Percentiles rank a stretch among this genome's conserved stretches.
Evolutionary conservation across 2,329 filamentous ascomycete species (phyloP).

Genomic region (Fusarium fracticaudum): DNA sequence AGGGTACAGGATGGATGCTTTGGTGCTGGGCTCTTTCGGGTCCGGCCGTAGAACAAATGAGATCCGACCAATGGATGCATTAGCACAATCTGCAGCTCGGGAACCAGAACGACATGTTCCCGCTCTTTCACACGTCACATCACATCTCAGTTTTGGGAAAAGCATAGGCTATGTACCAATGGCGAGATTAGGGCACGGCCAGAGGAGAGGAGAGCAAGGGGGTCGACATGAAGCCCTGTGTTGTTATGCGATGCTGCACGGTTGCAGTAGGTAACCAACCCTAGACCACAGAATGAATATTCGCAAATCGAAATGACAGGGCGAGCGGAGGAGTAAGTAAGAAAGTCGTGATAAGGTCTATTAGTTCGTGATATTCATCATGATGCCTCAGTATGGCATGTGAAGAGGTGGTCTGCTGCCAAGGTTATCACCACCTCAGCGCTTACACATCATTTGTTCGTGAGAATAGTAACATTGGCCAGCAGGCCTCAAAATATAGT

Average conservation of each 20-base stretch:
- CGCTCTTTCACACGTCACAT: slow-evolving; percentile 34
- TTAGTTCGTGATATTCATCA: slow-evolving; percentile 12
- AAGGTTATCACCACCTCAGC: slow-evolving; percentile 18
- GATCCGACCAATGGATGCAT: slow-evolving; percentile 28
- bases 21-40: slow-evolving; percentile 5
- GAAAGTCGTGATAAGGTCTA: not conserved
- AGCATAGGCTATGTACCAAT: slow-evolving; percentile 29
- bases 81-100: slow-evolving; percentile 36
- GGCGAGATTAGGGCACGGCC: slow-evolving; percentile 23
- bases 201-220: slow-evolving; percentile 12
- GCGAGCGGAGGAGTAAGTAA: not conserved
- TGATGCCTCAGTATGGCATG: slow-evolving; percentile 5
- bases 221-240: slow-evolving; percentile 22
- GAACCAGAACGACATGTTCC: slow-evolving; percentile 33
- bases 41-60: slow-evolving; percentile 27
- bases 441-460: slow-evolving; percentile 20
- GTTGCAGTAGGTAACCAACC: slow-evolving; percentile 15
- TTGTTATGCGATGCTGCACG: slow-evolving; percentile 1
- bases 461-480: not conserved
- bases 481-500: slow-evolving; percentile 30
- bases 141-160: slow-evolving; percentile 23
- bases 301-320: not conserved
- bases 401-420: slow-evolving; percentile 32
- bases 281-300: slow-evolving; percentile 30
- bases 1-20: slow-evolving; percentile 4